Evolutionary conservation across 1,139 yeast genomes (phyloP).

Genomic region (Candida pseudoviswanathii): DNA sequence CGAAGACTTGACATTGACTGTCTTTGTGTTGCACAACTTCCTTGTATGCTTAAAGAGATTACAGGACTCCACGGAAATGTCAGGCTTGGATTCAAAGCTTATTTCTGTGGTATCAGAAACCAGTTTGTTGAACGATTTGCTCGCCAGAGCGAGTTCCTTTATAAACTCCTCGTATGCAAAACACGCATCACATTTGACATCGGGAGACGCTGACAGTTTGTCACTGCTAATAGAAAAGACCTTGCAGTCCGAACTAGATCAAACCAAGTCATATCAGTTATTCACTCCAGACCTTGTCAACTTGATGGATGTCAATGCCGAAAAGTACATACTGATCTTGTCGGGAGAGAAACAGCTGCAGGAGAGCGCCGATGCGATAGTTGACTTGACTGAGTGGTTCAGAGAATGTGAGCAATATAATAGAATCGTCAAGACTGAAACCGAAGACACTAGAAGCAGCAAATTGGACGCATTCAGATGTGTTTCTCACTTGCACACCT

Average conservation of each 20-base stretch:
- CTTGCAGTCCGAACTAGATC: not conserved
- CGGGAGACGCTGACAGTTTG: slow-evolving; percentile 6
- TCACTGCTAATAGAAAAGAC: slow-evolving; percentile 6
- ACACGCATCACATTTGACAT: slow-evolving; percentile 11
- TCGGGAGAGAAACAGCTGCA: not conserved
- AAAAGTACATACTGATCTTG: slow-evolving; percentile 23
- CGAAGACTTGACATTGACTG: slow-evolving; percentile 13
- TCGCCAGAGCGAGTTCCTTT: slow-evolving; percentile 3
- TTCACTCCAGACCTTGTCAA: slow-evolving; percentile 26
- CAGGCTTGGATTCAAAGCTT: slow-evolving; percentile 11
- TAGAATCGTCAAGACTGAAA: not conserved
- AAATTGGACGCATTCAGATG: slow-evolving; percentile 16
- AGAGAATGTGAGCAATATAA: slow-evolving; percentile 17
- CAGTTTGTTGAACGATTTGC: slow-evolving; percentile 6
- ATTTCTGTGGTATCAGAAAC: slow-evolving; percentile 8
- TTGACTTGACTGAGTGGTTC: slow-evolving; percentile 28
- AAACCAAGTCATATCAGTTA: slow-evolving; percentile 7
- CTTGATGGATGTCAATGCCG: slow-evolving; percentile 30
- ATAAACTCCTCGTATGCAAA: slow-evolving; percentile 8
- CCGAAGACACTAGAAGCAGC: slow-evolving; percentile 8
- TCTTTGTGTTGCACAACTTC: slow-evolving; percentile 25
- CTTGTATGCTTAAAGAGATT: slow-evolving; percentile 23
- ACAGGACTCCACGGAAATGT: slow-evolving; percentile 10
- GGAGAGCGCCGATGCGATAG: slow-evolving; percentile 12
- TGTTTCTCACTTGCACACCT: slow-evolving; percentile 13